Percentiles rank a stretch among this genome's conserved stretches.
Evolutionary conservation across 495 filamentous ascomycete genomes (phyloP).

Genomic region (Aspergillus panamensis): DNA sequence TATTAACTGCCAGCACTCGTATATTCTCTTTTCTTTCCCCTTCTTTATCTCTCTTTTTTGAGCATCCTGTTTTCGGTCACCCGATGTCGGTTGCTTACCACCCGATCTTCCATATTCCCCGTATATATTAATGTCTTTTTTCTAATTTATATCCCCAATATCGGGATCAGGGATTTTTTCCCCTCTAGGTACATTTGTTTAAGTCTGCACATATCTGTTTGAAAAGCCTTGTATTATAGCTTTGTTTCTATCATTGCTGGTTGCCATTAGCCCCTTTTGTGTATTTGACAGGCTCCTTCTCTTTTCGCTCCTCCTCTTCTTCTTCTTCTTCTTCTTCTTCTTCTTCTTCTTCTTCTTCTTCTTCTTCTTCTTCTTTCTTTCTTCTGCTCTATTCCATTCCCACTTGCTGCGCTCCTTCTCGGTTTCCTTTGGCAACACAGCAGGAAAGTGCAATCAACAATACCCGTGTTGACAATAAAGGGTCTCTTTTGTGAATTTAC

Average conservation of each 20-base stretch:
- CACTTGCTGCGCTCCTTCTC: conserved; percentile 5
- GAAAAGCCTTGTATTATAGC: conserved; percentile 14
- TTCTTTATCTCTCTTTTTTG: conserved; percentile 15
- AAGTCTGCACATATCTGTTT: conserved; percentile 15
- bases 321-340: background rate
- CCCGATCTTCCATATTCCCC: conserved; percentile 20
- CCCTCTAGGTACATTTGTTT: conserved; percentile 19
- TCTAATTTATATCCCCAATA: conserved; percentile 1
- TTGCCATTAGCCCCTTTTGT: conserved; percentile 2
- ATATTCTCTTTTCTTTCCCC: background rate
- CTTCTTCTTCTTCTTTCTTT: background rate
- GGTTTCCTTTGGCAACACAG: background rate
- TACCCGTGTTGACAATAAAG: background rate
- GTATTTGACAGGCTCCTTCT: background rate
- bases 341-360: no score
- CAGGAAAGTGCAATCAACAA: conserved; percentile 15
- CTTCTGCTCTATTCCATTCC: background rate
- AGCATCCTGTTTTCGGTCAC: background rate
- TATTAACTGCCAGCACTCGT: background rate
- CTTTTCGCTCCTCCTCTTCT: conserved; percentile 7
- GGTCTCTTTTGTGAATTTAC: background rate
- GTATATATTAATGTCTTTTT: conserved; percentile 26
- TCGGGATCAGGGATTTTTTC: conserved; percentile 4
- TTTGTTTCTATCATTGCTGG: background rate
- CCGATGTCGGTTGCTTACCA: background rate